Conservation (phyloP, 2,329 filamentous ascomycete genomes). For the Sphaerulina musiva region DNA sequence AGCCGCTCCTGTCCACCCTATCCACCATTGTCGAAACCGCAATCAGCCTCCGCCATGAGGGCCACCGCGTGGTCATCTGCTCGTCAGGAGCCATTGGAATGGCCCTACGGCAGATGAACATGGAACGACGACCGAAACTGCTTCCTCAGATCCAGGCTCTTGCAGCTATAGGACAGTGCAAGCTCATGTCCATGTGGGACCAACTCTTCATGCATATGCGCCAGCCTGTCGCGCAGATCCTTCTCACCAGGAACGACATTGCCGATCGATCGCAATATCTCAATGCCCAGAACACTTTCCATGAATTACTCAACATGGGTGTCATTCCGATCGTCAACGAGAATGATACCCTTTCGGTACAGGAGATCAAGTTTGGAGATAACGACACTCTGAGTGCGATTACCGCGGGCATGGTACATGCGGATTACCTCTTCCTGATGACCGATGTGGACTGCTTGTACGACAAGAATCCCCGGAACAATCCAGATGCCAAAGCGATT, state of each 20-base stretch:
- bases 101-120: slow-evolving; percentile 80
- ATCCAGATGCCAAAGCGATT: slow-evolving; percentile 81
- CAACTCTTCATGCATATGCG: slow-evolving; percentile 79
- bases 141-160: slow-evolving; percentile 86
- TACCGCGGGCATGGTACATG: slow-evolving; percentile 93
- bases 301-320: slow-evolving; percentile 83
- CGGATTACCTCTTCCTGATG: slow-evolving; percentile 96
- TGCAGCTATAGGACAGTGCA: slow-evolving; percentile 91
- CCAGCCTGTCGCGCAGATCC: slow-evolving; percentile 89
- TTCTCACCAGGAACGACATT: slow-evolving; percentile 92
- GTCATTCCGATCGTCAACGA: slow-evolving; percentile 98
- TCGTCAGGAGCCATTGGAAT: slow-evolving; percentile 97
- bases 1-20: slow-evolving; percentile 83
- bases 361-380: slow-evolving; percentile 99
- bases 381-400: slow-evolving; percentile 97
- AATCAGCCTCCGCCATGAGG: slow-evolving; percentile 77
- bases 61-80: slow-evolving; percentile 89
- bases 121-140: slow-evolving; percentile 81
- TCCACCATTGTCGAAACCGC: slow-evolving; percentile 92
- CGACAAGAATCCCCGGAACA: slow-evolving; percentile 82
- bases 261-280: slow-evolving; percentile 91
- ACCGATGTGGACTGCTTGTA: slow-evolving; percentile 98
- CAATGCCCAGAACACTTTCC: slow-evolving; percentile 93
- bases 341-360: slow-evolving; percentile 92
- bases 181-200: slow-evolving; percentile 93